Evolutionary conservation across 208 protist species (phyloP).

Genomic region (Wallacemonas collosoma): DNA sequence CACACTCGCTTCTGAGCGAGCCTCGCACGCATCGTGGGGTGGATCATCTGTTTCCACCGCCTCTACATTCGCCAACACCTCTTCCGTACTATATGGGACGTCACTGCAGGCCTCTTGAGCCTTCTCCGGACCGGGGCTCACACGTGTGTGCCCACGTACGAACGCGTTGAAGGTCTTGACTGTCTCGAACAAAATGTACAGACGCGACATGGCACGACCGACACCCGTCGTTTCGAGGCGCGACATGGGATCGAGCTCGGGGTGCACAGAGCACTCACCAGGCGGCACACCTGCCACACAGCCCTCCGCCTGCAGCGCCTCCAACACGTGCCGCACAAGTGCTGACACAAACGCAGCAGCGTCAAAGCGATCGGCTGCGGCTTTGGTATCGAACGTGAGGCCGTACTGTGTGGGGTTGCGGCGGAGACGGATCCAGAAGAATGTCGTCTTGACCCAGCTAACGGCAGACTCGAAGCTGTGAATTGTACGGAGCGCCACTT

Average conservation of each 20-base stretch:
- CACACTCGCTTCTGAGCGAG: not conserved
- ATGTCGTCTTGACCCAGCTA: slow-evolving; percentile 92
- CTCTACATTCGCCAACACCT: not conserved
- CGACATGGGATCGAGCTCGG: not conserved
- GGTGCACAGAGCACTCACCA: not conserved
- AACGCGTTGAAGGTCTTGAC: slow-evolving; percentile 65
- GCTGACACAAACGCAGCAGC: slow-evolving; percentile 56
- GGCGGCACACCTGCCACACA: slow-evolving; percentile 36
- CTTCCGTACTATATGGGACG: no score
- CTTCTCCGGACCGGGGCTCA: not conserved
- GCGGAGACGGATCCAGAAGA: slow-evolving; percentile 85
- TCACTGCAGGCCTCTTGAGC: not conserved
- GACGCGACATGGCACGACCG: slow-evolving; percentile 70
- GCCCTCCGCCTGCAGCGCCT: slow-evolving; percentile 53
- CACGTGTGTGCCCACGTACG: not conserved
- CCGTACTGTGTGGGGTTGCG: slow-evolving; percentile 78
- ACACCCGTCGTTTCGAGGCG: slow-evolving; percentile 36
- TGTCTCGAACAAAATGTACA: slow-evolving; percentile 85
- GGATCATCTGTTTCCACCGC: not conserved
- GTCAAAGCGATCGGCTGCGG: slow-evolving; percentile 50
- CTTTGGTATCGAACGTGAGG: slow-evolving; percentile 47
- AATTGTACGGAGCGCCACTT: slow-evolving; percentile 92
- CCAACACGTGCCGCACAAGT: slow-evolving; percentile 69
- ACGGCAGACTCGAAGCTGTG: slow-evolving; percentile 64
- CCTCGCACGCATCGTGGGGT: no score